These are phyloP conservation scores for Helianthus tuberosus DNA, from an alignment of 129 eudicot species.

Conservation along the genomic window DNA sequence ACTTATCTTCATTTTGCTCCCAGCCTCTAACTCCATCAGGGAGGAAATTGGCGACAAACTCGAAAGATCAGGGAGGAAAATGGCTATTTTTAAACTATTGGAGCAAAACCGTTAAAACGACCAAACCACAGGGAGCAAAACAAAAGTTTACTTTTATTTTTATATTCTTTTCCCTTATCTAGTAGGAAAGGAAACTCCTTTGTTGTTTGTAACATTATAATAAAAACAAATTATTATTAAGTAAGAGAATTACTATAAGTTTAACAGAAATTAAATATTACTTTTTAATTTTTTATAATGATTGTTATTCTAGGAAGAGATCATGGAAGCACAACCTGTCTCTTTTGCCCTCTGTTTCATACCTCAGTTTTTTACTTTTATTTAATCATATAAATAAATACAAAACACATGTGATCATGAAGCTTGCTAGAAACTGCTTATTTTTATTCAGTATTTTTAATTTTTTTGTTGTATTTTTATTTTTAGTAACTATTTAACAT, in stretches of 20 bases:
- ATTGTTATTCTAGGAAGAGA: constrained; percentile 19
- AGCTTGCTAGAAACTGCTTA: neutral
- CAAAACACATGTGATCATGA: constrained; percentile 5
- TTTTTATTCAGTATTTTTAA: neutral
- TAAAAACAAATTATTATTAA: neutral
- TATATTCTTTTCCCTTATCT: constrained; percentile 33
- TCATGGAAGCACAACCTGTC: constrained; percentile 32
- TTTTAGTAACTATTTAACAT: too few relatives aligned
- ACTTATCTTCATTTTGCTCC: too few relatives aligned
- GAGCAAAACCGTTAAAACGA: too few relatives aligned
- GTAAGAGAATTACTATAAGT: constrained; percentile 7
- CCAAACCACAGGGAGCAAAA: too few relatives aligned
- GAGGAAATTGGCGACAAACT: too few relatives aligned
- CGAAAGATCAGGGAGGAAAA: too few relatives aligned
- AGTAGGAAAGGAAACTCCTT: constrained; percentile 28
- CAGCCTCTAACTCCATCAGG: too few relatives aligned
- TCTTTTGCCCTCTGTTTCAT: constrained; percentile 20
- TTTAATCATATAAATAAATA: neutral
- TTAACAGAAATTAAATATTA: neutral
- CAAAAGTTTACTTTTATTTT: too few relatives aligned
- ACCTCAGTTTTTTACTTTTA: neutral
- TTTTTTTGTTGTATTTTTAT: too few relatives aligned
- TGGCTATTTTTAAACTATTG: too few relatives aligned
- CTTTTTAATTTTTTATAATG: neutral
- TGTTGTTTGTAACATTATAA: constrained; percentile 15